Conservation (phyloP, 2,329 filamentous ascomycete genomes). For the Diaporthe citriasiana region DNA sequence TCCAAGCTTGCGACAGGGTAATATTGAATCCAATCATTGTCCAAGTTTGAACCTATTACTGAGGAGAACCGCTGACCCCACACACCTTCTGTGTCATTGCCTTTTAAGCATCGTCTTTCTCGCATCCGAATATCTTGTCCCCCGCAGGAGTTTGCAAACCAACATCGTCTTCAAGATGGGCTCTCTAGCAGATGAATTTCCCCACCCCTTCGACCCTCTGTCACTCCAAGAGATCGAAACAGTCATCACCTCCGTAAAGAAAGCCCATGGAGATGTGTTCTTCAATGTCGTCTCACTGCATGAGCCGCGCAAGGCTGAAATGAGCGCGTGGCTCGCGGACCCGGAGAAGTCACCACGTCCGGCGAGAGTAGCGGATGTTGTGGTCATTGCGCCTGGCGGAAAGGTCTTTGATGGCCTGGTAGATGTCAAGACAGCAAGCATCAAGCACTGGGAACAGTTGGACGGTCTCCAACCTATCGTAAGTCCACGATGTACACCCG, state of each 20-base stretch:
- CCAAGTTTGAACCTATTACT: neutral
- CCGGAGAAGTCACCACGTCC: slow-evolving; percentile 74
- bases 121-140: neutral
- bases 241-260: slow-evolving; percentile 77
- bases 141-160: neutral
- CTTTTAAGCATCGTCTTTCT: neutral
- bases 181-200: slow-evolving; percentile 41
- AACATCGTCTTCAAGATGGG: slow-evolving; percentile 43
- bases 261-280: slow-evolving; percentile 77
- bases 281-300: slow-evolving; percentile 90
- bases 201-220: slow-evolving; percentile 85
- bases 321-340: slow-evolving; percentile 82
- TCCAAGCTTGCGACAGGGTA: neutral
- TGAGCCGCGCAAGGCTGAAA: slow-evolving; percentile 88
- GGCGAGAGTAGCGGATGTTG: slow-evolving; percentile 82
- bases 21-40: neutral
- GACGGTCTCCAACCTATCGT: slow-evolving; percentile 86
- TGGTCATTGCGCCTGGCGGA: slow-evolving; percentile 83
- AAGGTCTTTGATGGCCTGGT: slow-evolving; percentile 88
- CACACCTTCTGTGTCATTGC: neutral
- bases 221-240: slow-evolving; percentile 79
- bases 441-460: slow-evolving; percentile 81
- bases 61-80: neutral
- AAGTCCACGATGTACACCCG: slow-evolving; percentile 48
- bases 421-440: slow-evolving; percentile 75